Evolutionary conservation across 2,329 filamentous ascomycete species (phyloP), one percentile per base, ranked within the genome.

Genomic region (Stagonosporopsis tanaceti): DNA sequence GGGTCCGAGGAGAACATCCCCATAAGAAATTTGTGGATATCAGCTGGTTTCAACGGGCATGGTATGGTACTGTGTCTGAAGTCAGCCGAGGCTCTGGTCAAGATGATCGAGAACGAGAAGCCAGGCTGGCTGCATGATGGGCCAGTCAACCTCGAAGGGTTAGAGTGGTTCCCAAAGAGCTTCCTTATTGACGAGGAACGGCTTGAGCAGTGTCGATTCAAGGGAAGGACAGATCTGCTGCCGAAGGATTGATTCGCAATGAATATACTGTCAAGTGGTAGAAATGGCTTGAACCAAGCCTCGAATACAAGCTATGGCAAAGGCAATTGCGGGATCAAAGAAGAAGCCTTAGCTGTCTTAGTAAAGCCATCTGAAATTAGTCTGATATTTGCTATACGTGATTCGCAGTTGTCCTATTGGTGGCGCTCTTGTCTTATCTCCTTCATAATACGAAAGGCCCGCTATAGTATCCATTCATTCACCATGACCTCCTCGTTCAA

Each of bases 11-110:
- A 15, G 14, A 24, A 35, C 6, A 9, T 35, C 2, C 27, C 40
- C 8, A 6, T 15, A 4, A 20, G 73, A 4, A 79, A 80, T 0
- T 66, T 89, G 22, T 88, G 83, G 79, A 76, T 87, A 1, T 79
- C 81, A 30, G 85, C 83, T 3, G 82, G 85, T 6, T 89, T 89
- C 61, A 87, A 88, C 61, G 88, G 88, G 1, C 86, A 89, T 69
- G 71, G 87, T 0, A 89, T 89, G 87, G 87, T 87, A 1, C 72
- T 86, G 30, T 85, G 85, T 52, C 84, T 86, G 76, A 83, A 86
- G 69, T 84, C 82, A 27, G 86, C 86, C 0, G 80, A 82, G 62
- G 87, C 82, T 0, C 64, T 89, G 56, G 83, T 81, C 1, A 74
- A 77, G 28, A 86, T 88, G 83, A 80, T 87, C 60, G 40, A 71